Percentiles rank a stretch among this genome's conserved stretches.
These are phyloP conservation scores for Fusarium duplospermum DNA, from an alignment of 2,329 filamentous ascomycete species.

Conservation along the genomic window DNA sequence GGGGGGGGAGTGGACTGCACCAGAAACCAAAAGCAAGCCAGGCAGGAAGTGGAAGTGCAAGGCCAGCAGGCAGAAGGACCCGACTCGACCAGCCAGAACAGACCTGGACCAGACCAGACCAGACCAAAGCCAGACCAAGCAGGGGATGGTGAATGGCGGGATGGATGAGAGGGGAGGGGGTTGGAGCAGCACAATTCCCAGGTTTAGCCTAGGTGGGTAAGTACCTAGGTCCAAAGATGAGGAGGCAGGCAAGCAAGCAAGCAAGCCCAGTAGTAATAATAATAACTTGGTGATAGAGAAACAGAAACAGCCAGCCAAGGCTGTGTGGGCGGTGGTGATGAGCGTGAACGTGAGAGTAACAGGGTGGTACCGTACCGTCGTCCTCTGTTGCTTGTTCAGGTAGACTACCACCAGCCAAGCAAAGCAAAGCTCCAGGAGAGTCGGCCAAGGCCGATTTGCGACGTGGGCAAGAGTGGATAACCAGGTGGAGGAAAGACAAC, in stretches of 20 bases:
- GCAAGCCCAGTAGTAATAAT: background rate
- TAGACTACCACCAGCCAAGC: constrained; percentile 11
- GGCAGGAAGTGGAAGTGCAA: constrained; percentile 27
- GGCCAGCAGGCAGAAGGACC: constrained; percentile 6
- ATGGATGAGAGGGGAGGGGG: constrained; percentile 6
- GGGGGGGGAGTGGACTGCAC: constrained; percentile 6
- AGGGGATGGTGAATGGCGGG: background rate
- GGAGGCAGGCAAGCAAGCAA: background rate
- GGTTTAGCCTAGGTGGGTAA: constrained; percentile 19
- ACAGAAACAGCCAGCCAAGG: background rate
- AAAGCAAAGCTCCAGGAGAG: constrained; percentile 17
- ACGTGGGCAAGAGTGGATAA: constrained; percentile 15
- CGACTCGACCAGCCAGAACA: constrained; percentile 7
- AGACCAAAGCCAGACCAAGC: background rate
- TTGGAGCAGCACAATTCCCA: constrained; percentile 28
- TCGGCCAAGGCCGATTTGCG: constrained; percentile 10
- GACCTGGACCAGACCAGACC: background rate
- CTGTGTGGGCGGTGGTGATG: constrained; percentile 4
- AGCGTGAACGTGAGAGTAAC: background rate
- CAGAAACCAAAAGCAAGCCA: constrained; percentile 26
- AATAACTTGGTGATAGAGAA: constrained; percentile 4
- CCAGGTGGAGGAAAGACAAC: constrained; percentile 12
- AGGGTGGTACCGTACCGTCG: background rate
- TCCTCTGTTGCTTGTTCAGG: background rate
- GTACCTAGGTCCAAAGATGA: background rate